phyloP scores from a whole-genome alignment of 257 asterid genomes.

The Capsicum baccatum region DNA sequence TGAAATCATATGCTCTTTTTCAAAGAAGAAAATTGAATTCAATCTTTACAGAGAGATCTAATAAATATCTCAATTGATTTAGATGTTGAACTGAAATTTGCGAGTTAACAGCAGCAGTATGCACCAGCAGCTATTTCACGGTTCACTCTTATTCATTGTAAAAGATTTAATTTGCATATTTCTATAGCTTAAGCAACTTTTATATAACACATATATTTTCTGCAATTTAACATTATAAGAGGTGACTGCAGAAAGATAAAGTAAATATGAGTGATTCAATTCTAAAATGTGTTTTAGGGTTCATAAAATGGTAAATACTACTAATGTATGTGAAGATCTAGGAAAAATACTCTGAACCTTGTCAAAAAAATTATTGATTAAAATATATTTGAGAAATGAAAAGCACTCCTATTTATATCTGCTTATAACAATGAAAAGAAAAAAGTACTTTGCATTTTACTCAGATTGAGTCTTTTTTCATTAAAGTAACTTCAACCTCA shows the following conservation, averaged over 20 bases:
- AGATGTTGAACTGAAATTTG: constrained; percentile 18
- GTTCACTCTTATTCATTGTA: background rate
- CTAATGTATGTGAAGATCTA: background rate
- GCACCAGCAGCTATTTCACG: background rate
- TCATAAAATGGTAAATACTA: constrained; percentile 1
- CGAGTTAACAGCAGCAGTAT: background rate
- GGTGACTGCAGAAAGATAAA: constrained; percentile 9
- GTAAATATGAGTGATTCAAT: background rate
- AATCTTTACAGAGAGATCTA: background rate
- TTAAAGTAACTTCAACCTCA: background rate
- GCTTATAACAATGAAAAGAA: background rate
- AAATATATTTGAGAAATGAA: background rate
- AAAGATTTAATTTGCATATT: background rate
- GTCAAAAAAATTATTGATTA: background rate
- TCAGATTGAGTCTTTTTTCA: background rate
- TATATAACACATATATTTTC: background rate
- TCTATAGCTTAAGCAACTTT: background rate
- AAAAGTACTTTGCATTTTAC: background rate
- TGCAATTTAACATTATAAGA: background rate
- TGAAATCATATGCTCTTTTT: constrained; percentile 14
- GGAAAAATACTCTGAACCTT: background rate
- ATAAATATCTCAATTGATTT: background rate
- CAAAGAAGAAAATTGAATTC: background rate
- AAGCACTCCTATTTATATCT: background rate
- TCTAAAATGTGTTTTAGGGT: background rate